These are phyloP conservation scores for Penicillium roqueforti DNA, from an alignment of 495 filamentous ascomycete genomes.

Conservation along the genomic window DNA sequence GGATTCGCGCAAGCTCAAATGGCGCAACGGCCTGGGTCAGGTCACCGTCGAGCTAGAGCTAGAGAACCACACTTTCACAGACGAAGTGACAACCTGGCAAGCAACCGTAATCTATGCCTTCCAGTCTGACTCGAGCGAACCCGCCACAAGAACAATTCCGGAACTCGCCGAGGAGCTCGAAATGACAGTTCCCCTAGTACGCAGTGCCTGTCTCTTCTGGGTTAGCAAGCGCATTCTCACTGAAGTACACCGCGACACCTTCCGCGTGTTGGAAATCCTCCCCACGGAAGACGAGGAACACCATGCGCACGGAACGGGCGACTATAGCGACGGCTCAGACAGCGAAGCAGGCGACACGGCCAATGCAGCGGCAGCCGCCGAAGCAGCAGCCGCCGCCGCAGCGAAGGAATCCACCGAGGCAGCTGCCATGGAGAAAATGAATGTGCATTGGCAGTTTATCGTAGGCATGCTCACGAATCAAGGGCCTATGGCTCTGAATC, in stretches of 20 bases:
- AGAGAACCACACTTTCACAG: slow-evolving; percentile 68
- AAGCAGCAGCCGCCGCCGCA: slow-evolving; percentile 47
- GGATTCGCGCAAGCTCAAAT: slow-evolving; percentile 76
- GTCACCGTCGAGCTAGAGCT: slow-evolving; percentile 79
- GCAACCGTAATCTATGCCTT: slow-evolving; percentile 90
- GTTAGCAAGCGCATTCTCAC: slow-evolving; percentile 70
- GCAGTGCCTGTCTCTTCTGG: slow-evolving; percentile 83
- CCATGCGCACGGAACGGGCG: slow-evolving; percentile 16
- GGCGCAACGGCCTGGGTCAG: slow-evolving; percentile 77
- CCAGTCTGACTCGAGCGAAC: slow-evolving; percentile 39
- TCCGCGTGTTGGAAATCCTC: slow-evolving; percentile 61
- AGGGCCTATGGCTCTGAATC: slow-evolving; percentile 70
- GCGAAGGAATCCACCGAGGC: slow-evolving; percentile 44
- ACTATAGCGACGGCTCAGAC: slow-evolving; percentile 31
- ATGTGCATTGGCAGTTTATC: slow-evolving; percentile 86
- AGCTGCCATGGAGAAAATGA: slow-evolving; percentile 68
- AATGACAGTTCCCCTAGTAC: slow-evolving; percentile 74
- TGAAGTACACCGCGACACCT: slow-evolving; percentile 51
- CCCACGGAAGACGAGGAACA: slow-evolving; percentile 41
- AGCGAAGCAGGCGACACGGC: slow-evolving; percentile 28
- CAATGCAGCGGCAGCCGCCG: slow-evolving; percentile 44
- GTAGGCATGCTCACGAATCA: slow-evolving; percentile 92
- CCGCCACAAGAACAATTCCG: slow-evolving; percentile 51
- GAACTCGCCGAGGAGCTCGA: slow-evolving; percentile 61
- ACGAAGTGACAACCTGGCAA: slow-evolving; percentile 80